Conservation (phyloP, 1,284 basidiomycete genomes). For the Apiotrichum gamsii region DNA sequence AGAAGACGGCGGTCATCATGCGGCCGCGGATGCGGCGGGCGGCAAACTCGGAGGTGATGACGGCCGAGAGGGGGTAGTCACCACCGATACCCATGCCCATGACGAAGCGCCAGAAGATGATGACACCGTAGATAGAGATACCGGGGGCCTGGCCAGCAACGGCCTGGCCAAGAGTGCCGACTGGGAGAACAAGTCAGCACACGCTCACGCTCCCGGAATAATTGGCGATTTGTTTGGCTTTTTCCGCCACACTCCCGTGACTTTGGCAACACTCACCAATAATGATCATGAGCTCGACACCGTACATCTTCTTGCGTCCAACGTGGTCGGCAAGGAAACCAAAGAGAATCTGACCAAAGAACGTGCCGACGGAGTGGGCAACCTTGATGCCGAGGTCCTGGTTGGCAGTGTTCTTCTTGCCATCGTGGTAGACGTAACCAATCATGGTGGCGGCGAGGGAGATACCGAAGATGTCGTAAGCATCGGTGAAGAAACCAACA, state of each 20-base stretch:
- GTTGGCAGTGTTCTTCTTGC: constrained; percentile 49
- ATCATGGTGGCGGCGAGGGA: constrained; percentile 70
- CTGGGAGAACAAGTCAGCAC: background rate
- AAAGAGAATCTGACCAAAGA: constrained; percentile 50
- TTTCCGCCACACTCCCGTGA: background rate
- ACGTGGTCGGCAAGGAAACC: constrained; percentile 49
- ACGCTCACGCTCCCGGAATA: too few species aligned
- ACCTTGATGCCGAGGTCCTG: constrained; percentile 66
- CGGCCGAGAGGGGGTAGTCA: constrained; percentile 54
- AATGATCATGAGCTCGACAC: constrained; percentile 45
- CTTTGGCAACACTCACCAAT: constrained; percentile 2
- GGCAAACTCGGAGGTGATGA: constrained; percentile 62
- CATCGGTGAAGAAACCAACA: constrained; percentile 46
- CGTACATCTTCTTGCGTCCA: constrained; percentile 51
- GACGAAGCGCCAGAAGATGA: constrained; percentile 60
- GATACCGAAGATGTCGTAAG: constrained; percentile 52
- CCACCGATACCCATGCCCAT: constrained; percentile 63
- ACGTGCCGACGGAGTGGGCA: constrained; percentile 53
- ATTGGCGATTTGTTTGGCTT: background rate
- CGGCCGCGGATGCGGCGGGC: constrained; percentile 58
- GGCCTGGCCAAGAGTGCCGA: constrained; percentile 50
- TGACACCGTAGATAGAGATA: constrained; percentile 62
- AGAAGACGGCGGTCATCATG: constrained; percentile 53
- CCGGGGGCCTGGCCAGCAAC: constrained; percentile 55
- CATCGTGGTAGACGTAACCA: constrained; percentile 62